These are phyloP conservation scores for Aspergillus sp. DNA, from an alignment of 2,329 filamentous ascomycete species.

Conservation along the genomic window DNA sequence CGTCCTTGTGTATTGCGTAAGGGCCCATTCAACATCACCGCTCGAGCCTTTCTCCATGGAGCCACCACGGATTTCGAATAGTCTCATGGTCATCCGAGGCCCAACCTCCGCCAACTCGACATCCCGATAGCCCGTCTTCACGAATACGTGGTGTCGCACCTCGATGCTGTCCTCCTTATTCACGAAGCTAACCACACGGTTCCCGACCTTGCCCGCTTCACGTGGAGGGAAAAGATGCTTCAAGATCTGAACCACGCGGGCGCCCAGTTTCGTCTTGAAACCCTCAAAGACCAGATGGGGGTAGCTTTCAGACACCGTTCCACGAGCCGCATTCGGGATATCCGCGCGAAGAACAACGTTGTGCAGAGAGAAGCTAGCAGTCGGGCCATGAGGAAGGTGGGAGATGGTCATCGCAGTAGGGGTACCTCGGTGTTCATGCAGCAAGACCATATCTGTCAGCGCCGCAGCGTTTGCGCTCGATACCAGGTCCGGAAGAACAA, in stretches of 20 bases:
- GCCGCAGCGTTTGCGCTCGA: slow-evolving; percentile 76
- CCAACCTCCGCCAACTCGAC: slow-evolving; percentile 89
- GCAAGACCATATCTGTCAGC: slow-evolving; percentile 78
- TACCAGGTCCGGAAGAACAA: slow-evolving; percentile 82
- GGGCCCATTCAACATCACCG: slow-evolving; percentile 93
- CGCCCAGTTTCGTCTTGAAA: slow-evolving; percentile 77
- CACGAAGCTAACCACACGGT: slow-evolving; percentile 86
- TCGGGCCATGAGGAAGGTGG: slow-evolving; percentile 86
- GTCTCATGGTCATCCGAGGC: slow-evolving; percentile 93
- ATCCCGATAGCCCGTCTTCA: slow-evolving; percentile 84
- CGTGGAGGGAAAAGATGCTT: slow-evolving; percentile 93
- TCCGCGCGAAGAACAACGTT: slow-evolving; percentile 92
- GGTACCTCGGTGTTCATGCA: slow-evolving; percentile 90
- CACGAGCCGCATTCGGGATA: slow-evolving; percentile 81
- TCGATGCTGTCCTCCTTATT: slow-evolving; percentile 88
- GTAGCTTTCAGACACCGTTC: slow-evolving; percentile 88
- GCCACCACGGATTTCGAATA: slow-evolving; percentile 89
- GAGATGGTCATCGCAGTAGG: slow-evolving; percentile 86
- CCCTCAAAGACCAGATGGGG: slow-evolving; percentile 95
- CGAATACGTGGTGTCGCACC: slow-evolving; percentile 90
- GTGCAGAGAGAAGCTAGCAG: slow-evolving; percentile 81
- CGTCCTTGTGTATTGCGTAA: slow-evolving; percentile 93
- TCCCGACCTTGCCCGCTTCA: slow-evolving; percentile 81
- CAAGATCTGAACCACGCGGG: slow-evolving; percentile 81
- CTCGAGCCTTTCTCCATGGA: slow-evolving; percentile 87